Evolutionary conservation across 1,284 basidiomycete species (phyloP).

Genomic region (Vanrija sp.): DNA sequence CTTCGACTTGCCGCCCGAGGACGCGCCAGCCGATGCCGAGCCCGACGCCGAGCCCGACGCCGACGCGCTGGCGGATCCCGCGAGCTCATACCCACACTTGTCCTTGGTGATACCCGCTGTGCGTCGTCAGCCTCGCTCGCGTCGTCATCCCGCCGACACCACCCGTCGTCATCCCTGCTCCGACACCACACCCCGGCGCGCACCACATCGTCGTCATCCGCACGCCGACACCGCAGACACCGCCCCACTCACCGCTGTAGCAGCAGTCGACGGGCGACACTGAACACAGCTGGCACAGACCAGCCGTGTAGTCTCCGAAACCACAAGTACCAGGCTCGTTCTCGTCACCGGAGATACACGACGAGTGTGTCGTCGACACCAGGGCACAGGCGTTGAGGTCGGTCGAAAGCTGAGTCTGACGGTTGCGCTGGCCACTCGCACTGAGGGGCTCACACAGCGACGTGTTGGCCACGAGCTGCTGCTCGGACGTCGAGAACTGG

Average conservation of each 20-base stretch:
- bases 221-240: too few species aligned
- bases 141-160: too few species aligned
- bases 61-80: conserved; percentile 15
- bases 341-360: conserved; percentile 45
- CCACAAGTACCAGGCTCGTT: conserved; percentile 52
- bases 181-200: too few species aligned
- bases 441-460: conserved; percentile 17
- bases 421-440: conserved; percentile 11
- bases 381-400: conserved; percentile 49
- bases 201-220: background rate
- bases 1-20: background rate
- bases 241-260: conserved; percentile 31
- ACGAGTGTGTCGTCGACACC: conserved; percentile 44
- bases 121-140: background rate
- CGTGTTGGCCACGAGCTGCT: conserved; percentile 23
- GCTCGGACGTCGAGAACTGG: conserved; percentile 32
- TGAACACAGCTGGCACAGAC: conserved; percentile 39
- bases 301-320: conserved; percentile 42
- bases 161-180: background rate
- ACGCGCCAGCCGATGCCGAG: conserved; percentile 10
- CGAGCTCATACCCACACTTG: conserved; percentile 26
- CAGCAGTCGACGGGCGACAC: conserved; percentile 34
- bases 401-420: conserved; percentile 37
- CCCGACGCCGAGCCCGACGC: conserved; percentile 12
- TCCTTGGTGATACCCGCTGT: conserved; percentile 29